A percentile compares a stretch with the other conserved stretches of the same genome.
phyloP scores from a whole-genome alignment of 371 early-diverging fungal species.

The Syncephalastrum sp. region DNA sequence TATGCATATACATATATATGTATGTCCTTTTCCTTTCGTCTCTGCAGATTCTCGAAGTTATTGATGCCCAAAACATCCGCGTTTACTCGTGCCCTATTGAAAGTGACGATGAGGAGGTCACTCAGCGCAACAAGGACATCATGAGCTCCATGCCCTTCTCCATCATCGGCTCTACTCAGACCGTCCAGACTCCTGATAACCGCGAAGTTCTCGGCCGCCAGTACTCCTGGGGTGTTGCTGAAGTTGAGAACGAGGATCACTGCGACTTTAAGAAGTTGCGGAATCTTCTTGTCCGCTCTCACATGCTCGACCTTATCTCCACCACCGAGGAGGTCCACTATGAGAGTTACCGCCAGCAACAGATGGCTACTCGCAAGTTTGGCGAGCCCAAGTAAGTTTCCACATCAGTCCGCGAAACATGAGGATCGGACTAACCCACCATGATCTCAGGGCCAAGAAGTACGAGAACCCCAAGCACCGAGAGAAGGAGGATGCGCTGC shows the following conservation, averaged over 20 bases:
- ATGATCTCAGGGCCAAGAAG: slow-evolving; percentile 47
- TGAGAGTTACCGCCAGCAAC: slow-evolving; percentile 81
- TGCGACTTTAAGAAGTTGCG: slow-evolving; percentile 94
- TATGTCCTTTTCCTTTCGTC: slow-evolving; percentile 1
- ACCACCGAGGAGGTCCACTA: slow-evolving; percentile 90
- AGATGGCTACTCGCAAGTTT: slow-evolving; percentile 81
- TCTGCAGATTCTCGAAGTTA: slow-evolving; percentile 65
- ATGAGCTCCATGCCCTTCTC: slow-evolving; percentile 92
- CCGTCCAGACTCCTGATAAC: slow-evolving; percentile 76
- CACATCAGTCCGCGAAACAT: not conserved
- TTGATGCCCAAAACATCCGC: slow-evolving; percentile 71
- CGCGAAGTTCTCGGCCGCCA: slow-evolving; percentile 81
- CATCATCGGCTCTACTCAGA: slow-evolving; percentile 86
- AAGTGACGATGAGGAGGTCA: slow-evolving; percentile 80
- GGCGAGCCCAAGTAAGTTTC: slow-evolving; percentile 67
- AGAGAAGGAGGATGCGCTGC: slow-evolving; percentile 90
- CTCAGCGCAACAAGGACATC: slow-evolving; percentile 76
- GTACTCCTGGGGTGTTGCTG: slow-evolving; percentile 93
- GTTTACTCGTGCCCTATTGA: slow-evolving; percentile 79
- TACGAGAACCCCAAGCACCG: slow-evolving; percentile 83
- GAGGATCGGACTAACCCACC: not conserved
- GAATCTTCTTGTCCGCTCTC: slow-evolving; percentile 86
- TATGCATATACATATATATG: too few relatives aligned
- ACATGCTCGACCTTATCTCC: slow-evolving; percentile 90
- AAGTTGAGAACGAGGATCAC: slow-evolving; percentile 87